phyloP scores from a whole-genome alignment of 2,329 filamentous ascomycete species.

The Scedosporium boydii region DNA sequence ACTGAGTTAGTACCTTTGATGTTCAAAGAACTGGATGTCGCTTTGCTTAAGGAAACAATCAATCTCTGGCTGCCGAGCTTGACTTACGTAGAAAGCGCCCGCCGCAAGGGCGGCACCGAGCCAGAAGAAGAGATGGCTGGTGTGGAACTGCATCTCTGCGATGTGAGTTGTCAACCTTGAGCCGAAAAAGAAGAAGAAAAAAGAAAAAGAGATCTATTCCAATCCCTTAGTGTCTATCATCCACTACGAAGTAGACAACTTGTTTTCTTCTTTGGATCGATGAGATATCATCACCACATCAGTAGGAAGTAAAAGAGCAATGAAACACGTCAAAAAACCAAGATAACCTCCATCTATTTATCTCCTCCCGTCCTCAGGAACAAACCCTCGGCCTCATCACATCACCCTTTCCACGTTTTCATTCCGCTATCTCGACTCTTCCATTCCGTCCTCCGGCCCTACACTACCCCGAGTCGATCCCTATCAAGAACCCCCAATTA shows the following conservation, averaged over 20 bases:
- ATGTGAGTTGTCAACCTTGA: not conserved
- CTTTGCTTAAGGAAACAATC: not conserved
- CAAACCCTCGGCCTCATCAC: not conserved
- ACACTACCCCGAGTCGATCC: not conserved
- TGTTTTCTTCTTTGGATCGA: too few species aligned
- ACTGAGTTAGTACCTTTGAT: too few species aligned
- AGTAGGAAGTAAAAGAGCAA: too few species aligned
- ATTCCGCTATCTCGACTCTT: not conserved
- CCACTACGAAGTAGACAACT: too few species aligned
- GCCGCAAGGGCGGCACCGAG: constrained; percentile 25
- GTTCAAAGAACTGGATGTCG: too few species aligned
- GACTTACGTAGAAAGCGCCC: constrained; percentile 30
- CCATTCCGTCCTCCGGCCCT: not conserved
- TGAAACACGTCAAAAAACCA: too few species aligned
- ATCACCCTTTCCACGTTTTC: not conserved
- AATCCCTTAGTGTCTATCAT: too few species aligned
- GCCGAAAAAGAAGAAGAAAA: too few species aligned
- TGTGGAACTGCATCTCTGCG: constrained; percentile 5
- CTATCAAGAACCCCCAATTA: not conserved
- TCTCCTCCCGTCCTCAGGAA: not conserved
- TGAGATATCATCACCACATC: too few species aligned
- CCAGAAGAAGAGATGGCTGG: constrained; percentile 28
- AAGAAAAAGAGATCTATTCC: too few species aligned
- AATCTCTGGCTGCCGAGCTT: not conserved
- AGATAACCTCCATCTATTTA: too few species aligned